A percentile compares a stretch with the other conserved stretches of the same genome.
Evolutionary conservation across 83 land plant genomes (phyloP).

Genomic region (Picea abies): DNA sequence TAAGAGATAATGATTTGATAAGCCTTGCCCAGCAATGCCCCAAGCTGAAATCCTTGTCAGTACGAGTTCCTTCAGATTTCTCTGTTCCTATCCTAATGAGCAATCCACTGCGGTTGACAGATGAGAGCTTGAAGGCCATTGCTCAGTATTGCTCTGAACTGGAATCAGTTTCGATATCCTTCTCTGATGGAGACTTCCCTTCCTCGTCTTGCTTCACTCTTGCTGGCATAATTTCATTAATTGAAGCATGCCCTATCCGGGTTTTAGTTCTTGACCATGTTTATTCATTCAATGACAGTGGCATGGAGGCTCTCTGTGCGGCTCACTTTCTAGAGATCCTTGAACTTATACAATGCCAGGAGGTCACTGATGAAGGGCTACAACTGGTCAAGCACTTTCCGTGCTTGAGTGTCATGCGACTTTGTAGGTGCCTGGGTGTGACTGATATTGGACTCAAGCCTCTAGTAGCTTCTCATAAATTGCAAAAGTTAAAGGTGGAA

Average conservation of each 20-base stretch:
- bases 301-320: constrained; percentile 76
- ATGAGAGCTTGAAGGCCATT: constrained; percentile 62
- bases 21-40: constrained; percentile 47
- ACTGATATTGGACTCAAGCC: constrained; percentile 72
- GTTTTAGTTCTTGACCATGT: constrained; percentile 56
- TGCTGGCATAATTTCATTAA: constrained; percentile 45
- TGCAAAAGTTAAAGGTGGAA: constrained; percentile 55
- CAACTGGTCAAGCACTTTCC: constrained; percentile 45
- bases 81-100: constrained; percentile 32
- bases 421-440: constrained; percentile 72
- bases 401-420: constrained; percentile 31
- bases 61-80: constrained; percentile 61
- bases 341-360: constrained; percentile 71
- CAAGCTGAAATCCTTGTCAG: constrained; percentile 52
- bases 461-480: constrained; percentile 52
- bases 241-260: constrained; percentile 55
- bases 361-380: constrained; percentile 72
- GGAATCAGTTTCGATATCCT: constrained; percentile 57
- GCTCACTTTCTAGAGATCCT: constrained; percentile 50
- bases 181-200: constrained; percentile 65
- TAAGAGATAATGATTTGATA: constrained; percentile 69
- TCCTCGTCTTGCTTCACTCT: constrained; percentile 53
- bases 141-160: constrained; percentile 51
- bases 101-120: constrained; percentile 56
- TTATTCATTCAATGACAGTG: constrained; percentile 67